Conservation (phyloP, 345 rosid genomes). For the Gossypioides kirkii region DNA sequence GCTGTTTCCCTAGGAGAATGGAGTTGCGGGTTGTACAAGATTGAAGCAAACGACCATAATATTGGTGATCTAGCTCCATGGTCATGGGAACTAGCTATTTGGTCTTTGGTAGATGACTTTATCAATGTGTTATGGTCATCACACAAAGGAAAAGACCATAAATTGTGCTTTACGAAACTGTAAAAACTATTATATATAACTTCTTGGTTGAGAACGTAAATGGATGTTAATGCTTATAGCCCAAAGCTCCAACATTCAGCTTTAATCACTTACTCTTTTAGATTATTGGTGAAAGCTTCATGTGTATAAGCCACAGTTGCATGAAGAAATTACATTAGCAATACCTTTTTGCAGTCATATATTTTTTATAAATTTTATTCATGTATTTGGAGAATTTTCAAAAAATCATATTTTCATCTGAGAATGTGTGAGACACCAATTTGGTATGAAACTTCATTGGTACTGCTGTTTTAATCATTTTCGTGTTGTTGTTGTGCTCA, state of each 20-base stretch:
- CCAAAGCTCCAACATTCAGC: no score
- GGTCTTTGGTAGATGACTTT: not conserved
- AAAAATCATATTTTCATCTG: no score
- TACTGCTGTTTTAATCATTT: not conserved
- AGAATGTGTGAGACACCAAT: not conserved
- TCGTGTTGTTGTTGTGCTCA: not conserved
- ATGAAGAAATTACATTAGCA: no score
- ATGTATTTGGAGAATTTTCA: no score
- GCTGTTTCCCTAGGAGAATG: conserved; percentile 45
- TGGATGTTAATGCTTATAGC: not conserved
- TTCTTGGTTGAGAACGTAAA: not conserved
- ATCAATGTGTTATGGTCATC: not conserved
- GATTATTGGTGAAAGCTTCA: no score
- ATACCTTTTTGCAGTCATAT: no score
- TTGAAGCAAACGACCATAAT: conserved; percentile 33
- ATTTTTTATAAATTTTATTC: no score
- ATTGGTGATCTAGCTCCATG: conserved; percentile 21
- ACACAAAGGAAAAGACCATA: not conserved
- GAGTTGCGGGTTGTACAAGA: conserved; percentile 31
- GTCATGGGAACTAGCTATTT: not conserved
- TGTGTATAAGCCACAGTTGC: no score
- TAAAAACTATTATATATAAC: not conserved
- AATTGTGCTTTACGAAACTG: not conserved
- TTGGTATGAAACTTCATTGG: not conserved
- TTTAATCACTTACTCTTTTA: no score